Percentiles rank a stretch among this genome's conserved stretches.
phyloP scores from a whole-genome alignment of 148 eudicot species.

The Chenopodium berlandieri region DNA sequence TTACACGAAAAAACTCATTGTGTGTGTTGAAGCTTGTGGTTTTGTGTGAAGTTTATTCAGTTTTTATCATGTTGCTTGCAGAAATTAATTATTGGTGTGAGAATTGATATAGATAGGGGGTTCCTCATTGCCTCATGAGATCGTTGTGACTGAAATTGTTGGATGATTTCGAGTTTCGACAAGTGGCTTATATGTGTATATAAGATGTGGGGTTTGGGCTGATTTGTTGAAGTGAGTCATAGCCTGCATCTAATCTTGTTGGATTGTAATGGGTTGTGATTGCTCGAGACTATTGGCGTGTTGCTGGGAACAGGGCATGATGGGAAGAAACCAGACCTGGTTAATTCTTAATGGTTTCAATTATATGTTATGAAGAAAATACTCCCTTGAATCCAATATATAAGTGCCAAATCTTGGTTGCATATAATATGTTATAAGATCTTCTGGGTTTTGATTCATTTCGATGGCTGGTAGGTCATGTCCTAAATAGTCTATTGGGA shows the following conservation, averaged over 20 bases:
- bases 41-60: conserved; percentile 13
- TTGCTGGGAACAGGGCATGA: conserved; percentile 52
- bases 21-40: conserved; percentile 14
- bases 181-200: conserved; percentile 14
- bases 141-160: conserved; percentile 26
- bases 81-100: background rate
- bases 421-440: too few species aligned
- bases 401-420: background rate
- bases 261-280: conserved; percentile 56
- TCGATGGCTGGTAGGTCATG: too few species aligned
- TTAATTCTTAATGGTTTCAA: background rate
- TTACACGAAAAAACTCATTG: conserved; percentile 13
- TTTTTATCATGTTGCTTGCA: conserved; percentile 2
- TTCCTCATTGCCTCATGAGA: conserved; percentile 11
- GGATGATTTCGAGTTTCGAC: conserved; percentile 20
- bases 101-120: background rate
- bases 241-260: conserved; percentile 23
- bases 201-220: conserved; percentile 4
- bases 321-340: conserved; percentile 35
- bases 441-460: too few species aligned
- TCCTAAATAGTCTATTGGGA: too few species aligned
- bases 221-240: conserved; percentile 18
- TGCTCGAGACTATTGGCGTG: conserved; percentile 53
- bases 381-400: background rate
- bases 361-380: background rate